A percentile compares a stretch with the other conserved stretches of the same genome.
Conservation (phyloP, 352 stramenopile species). For the Globisporangium uncinulatum region DNA sequence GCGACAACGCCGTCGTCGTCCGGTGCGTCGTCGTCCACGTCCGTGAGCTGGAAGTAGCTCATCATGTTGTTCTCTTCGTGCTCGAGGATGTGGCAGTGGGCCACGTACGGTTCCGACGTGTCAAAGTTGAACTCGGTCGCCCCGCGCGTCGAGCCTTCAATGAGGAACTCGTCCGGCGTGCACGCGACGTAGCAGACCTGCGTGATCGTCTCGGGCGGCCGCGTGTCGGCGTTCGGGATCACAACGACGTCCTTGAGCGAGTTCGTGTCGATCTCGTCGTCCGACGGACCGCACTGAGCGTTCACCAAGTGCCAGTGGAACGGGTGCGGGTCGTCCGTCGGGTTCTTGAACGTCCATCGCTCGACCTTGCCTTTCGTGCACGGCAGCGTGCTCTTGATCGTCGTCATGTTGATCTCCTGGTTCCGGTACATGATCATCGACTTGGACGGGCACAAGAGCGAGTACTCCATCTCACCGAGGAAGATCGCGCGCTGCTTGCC, state of each 20-base stretch:
- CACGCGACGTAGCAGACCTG: slow-evolving; percentile 76
- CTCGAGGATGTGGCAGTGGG: slow-evolving; percentile 74
- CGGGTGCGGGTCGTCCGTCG: slow-evolving; percentile 64
- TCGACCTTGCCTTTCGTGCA: slow-evolving; percentile 72
- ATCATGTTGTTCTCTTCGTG: slow-evolving; percentile 79
- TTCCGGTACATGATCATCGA: slow-evolving; percentile 47
- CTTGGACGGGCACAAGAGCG: slow-evolving; percentile 28
- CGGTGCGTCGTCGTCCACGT: slow-evolving; percentile 33
- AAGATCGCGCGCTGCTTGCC: slow-evolving; percentile 50
- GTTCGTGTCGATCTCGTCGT: slow-evolving; percentile 68
- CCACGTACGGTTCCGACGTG: slow-evolving; percentile 64
- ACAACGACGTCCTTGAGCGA: slow-evolving; percentile 66
- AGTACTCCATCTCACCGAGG: slow-evolving; percentile 51
- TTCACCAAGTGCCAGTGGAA: slow-evolving; percentile 80
- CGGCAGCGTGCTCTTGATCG: slow-evolving; percentile 35
- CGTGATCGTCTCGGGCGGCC: slow-evolving; percentile 32
- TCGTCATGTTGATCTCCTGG: slow-evolving; percentile 47
- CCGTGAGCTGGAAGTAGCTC: slow-evolving; percentile 53
- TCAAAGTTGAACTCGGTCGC: slow-evolving; percentile 64
- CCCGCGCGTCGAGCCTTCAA: slow-evolving; percentile 40
- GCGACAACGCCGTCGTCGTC: slow-evolving; percentile 38
- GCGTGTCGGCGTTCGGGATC: slow-evolving; percentile 52
- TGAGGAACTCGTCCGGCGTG: slow-evolving; percentile 60
- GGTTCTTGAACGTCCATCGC: slow-evolving; percentile 78
- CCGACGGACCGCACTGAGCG: slow-evolving; percentile 54